Base-by-base conservation (phyloP, 2,329 filamentous ascomycete species). In the Phialemoniopsis sp. region DNA sequence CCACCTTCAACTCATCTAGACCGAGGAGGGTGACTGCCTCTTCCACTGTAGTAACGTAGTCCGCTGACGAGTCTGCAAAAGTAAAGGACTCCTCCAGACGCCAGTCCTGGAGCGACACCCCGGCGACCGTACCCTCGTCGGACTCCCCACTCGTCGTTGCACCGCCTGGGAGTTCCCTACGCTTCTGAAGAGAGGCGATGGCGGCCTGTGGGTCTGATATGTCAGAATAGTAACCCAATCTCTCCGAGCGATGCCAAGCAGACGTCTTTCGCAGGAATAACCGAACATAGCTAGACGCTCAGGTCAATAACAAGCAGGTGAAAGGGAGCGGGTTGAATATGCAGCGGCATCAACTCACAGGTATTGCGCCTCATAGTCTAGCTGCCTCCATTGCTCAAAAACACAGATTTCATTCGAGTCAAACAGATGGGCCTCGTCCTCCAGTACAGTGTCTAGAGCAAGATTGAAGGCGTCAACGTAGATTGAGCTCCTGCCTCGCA, bases 381-480 rank as follows among this genome's bases (percentile, higher is more conserved):
- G 57, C 0, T 63, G 60, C 43, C 69, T 77, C 89, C 91, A 98
- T 42, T 82, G 70, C 4, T 69, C 64, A 57, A 98, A 97, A 0
- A 97, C 73, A 13, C 76, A 69, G 53, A 73, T 77, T 61, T 98
- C 93, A 14, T 80, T 82, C 42, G 81, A 77, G 52, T 93, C 78
- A 57, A 97, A 98, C 0, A 98, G 67, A 61, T 95, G 88, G 1
- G 78, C 76, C 62, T 98, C 93, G 41, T 97, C 88, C 36, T 88
- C 82, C 12, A 97, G 66, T 4, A 98, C 93, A 0, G 88, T 95
- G 43, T 91, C 83, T 36, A 98, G 67, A 3, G 91, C 89, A 13
- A 97, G 70, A 54, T 95, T 95, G 70, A 98, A 98, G 1, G 93
- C 93, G 64, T 98, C 93, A 14, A 96, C 89, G 53, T 98, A 98